These are phyloP conservation scores for Penstemon newberryi DNA, from an alignment of 257 asterid species.

Conservation along the genomic window DNA sequence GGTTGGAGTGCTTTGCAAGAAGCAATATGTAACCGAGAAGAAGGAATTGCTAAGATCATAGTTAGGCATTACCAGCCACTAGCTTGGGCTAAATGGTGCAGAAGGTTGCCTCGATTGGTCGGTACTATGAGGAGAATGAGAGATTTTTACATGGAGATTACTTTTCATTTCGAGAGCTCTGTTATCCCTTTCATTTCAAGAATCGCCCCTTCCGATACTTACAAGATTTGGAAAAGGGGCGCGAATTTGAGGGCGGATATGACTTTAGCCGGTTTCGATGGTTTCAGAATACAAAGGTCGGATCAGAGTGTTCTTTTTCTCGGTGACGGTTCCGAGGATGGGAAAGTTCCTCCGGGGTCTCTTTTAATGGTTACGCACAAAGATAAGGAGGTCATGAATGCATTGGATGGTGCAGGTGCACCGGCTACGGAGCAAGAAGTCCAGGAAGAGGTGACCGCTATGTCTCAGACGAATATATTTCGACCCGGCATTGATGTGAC, in stretches of 20 bases:
- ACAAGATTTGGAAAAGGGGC: constrained; percentile 95
- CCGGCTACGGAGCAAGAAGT: constrained; percentile 88
- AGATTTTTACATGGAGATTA: constrained; percentile 97
- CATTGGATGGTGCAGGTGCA: constrained; percentile 95
- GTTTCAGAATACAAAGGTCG: constrained; percentile 84
- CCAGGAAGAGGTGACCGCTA: constrained; percentile 79
- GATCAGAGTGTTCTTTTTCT: constrained; percentile 93
- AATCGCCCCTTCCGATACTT: constrained; percentile 97
- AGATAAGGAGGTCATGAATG: constrained; percentile 88
- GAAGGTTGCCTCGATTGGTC: constrained; percentile 87
- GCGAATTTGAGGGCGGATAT: constrained; percentile 93
- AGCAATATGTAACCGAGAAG: constrained; percentile 87
- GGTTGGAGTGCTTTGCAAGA: constrained; percentile 99
- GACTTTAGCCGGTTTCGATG: constrained; percentile 98
- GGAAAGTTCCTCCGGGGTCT: constrained; percentile 77
- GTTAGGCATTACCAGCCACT: constrained; percentile 90
- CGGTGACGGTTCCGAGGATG: constrained; percentile 97
- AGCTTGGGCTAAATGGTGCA: constrained; percentile 99
- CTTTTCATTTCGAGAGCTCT: constrained; percentile 94
- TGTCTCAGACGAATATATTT: constrained; percentile 91
- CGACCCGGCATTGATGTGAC: constrained; percentile 97
- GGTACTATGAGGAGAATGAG: constrained; percentile 92
- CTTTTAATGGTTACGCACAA: constrained; percentile 86
- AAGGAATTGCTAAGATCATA: constrained; percentile 79
- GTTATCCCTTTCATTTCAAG: constrained; percentile 95